Percentiles rank a stretch among this genome's conserved stretches.
phyloP scores from a whole-genome alignment of 805 yeast species.

The Barnettozyma vustinii region DNA sequence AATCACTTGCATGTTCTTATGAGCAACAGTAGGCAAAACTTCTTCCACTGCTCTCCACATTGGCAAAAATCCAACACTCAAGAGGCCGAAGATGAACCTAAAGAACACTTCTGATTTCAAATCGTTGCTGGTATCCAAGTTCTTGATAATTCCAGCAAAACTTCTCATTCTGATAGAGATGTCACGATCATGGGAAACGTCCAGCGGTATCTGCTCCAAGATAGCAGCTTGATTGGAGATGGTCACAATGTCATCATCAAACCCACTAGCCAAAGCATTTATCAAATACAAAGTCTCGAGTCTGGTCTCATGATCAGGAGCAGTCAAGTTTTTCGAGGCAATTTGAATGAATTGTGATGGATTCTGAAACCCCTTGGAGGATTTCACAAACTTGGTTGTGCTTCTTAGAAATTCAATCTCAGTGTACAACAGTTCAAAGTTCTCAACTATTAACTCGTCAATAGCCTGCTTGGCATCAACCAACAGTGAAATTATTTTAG shows the following conservation, averaged over 20 bases:
- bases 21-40: conserved; percentile 43
- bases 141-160: conserved; percentile 40
- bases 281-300: conserved; percentile 46
- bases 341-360: conserved; percentile 16
- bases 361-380: conserved; percentile 4
- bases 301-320: conserved; percentile 49
- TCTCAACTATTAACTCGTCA: conserved; percentile 7
- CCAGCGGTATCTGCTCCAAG: conserved; percentile 70
- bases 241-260: conserved; percentile 30
- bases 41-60: conserved; percentile 76
- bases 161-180: conserved; percentile 62
- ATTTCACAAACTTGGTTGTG: conserved; percentile 11
- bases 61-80: conserved; percentile 76
- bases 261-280: conserved; percentile 23
- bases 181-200: conserved; percentile 68
- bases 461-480: conserved; percentile 3
- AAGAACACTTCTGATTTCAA: conserved; percentile 32
- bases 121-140: conserved; percentile 22
- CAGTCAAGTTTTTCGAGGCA: conserved; percentile 35
- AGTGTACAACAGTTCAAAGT: conserved; percentile 18
- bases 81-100: conserved; percentile 58
- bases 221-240: conserved; percentile 45
- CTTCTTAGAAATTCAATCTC: conserved; percentile 17
- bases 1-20: conserved; percentile 36
- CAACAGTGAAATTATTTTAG: conserved; percentile 16